Percentiles rank a stretch among this genome's conserved stretches.
Evolutionary conservation across 192 early-diverging fungal genomes (phyloP).

Genomic region (Backusella morwellensis): DNA sequence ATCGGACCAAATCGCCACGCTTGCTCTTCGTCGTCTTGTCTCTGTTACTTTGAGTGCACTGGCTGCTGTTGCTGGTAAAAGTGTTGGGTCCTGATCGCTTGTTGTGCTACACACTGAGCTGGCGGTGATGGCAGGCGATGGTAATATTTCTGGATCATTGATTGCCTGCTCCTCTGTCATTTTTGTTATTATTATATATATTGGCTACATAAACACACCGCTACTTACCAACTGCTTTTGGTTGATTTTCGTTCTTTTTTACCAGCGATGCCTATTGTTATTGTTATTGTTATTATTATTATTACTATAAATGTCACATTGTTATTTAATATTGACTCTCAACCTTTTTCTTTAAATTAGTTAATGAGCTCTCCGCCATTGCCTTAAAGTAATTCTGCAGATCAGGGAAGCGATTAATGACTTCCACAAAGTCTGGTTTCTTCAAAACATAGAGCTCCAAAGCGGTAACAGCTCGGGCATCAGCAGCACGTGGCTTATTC

Average conservation of each 20-base stretch:
- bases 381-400: constrained; percentile 13
- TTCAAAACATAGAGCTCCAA: constrained; percentile 50
- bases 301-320: no score
- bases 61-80: constrained; percentile 34
- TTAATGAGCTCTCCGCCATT: constrained; percentile 11
- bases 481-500: constrained; percentile 45
- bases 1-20: constrained; percentile 81
- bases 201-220: background rate
- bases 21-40: constrained; percentile 51
- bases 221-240: background rate
- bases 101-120: constrained; percentile 29
- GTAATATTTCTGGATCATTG: background rate
- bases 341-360: background rate
- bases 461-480: constrained; percentile 43
- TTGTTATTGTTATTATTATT: no score
- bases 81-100: constrained; percentile 35
- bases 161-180: background rate
- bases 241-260: constrained; percentile 7
- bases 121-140: background rate
- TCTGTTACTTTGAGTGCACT: constrained; percentile 30
- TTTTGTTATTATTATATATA: background rate
- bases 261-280: background rate
- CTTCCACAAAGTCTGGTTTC: constrained; percentile 35
- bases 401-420: constrained; percentile 30
- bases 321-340: background rate